Percentiles rank a stretch among this genome's conserved stretches.
These are phyloP conservation scores for Colletotrichum australisinense DNA, from an alignment of 2,329 filamentous ascomycete genomes.

Conservation along the genomic window DNA sequence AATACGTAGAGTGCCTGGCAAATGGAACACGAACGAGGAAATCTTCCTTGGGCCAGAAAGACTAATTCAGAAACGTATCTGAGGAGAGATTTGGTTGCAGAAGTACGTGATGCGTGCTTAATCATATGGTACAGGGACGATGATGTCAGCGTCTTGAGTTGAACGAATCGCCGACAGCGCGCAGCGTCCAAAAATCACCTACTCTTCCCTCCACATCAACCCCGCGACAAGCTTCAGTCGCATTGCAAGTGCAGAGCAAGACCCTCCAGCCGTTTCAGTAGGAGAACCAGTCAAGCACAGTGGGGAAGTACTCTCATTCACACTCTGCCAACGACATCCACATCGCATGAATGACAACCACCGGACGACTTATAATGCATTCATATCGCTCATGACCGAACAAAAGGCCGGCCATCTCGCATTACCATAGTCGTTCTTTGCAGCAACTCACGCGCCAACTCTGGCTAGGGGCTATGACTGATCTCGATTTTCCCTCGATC, in stretches of 20 bases:
- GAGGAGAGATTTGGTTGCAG: background rate
- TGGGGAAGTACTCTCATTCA: background rate
- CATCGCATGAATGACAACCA: background rate
- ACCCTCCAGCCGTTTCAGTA: background rate
- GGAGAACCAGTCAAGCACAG: background rate
- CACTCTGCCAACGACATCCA: background rate
- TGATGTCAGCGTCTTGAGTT: constrained; percentile 21
- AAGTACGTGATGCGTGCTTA: background rate
- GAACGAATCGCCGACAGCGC: background rate
- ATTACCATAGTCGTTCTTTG: background rate
- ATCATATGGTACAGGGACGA: background rate
- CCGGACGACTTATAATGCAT: background rate
- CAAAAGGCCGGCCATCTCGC: background rate
- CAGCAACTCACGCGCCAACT: background rate
- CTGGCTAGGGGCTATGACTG: background rate
- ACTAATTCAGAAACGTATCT: background rate
- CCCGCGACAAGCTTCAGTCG: background rate
- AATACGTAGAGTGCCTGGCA: background rate
- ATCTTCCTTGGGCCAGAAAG: background rate
- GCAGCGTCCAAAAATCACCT: background rate
- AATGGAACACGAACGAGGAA: background rate
- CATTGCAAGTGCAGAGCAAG: background rate
- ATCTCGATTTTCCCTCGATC: constrained; percentile 68
- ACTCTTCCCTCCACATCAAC: background rate
- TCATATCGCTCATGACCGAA: background rate